A percentile compares a stretch with the other conserved stretches of the same genome.
Evolutionary conservation across 75 land plant genomes (phyloP).

Genomic region (Selaginella tamariscina): DNA sequence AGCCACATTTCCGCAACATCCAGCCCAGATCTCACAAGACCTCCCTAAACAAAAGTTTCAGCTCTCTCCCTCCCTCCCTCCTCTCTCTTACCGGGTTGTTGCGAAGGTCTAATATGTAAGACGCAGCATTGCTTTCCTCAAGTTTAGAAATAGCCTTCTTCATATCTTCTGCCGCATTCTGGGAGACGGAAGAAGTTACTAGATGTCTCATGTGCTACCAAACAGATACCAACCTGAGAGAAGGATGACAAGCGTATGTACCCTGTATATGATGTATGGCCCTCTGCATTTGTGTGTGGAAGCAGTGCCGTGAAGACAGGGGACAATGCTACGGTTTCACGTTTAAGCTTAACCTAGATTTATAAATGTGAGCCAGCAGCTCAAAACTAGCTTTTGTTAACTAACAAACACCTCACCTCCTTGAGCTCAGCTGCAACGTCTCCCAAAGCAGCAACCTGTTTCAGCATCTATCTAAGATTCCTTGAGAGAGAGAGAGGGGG

Average conservation of each 20-base stretch:
- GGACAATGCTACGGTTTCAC: conserved; percentile 63
- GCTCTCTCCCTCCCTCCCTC: no score
- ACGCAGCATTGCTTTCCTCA: conserved; percentile 66
- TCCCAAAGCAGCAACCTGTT: neutral
- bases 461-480: no score
- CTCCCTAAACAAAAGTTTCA: conserved; percentile 41
- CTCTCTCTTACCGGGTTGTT: conserved; percentile 98
- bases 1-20: conserved; percentile 99
- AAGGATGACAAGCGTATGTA: conserved; percentile 76
- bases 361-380: no score
- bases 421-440: conserved; percentile 13
- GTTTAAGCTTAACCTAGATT: conserved; percentile 54
- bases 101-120: conserved; percentile 84
- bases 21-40: conserved; percentile 85
- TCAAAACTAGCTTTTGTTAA: neutral
- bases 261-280: conserved; percentile 58
- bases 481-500: neutral
- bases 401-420: conserved; percentile 7
- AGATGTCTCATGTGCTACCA: neutral
- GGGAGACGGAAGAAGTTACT: conserved; percentile 4
- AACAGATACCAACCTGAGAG: conserved; percentile 58
- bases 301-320: conserved; percentile 69
- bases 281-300: conserved; percentile 52
- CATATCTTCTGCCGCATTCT: conserved; percentile 97
- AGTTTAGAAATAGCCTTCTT: conserved; percentile 50